Base-by-base conservation (phyloP, 1,139 yeast genomes). In the Yamadazyma diospyri region DNA sequence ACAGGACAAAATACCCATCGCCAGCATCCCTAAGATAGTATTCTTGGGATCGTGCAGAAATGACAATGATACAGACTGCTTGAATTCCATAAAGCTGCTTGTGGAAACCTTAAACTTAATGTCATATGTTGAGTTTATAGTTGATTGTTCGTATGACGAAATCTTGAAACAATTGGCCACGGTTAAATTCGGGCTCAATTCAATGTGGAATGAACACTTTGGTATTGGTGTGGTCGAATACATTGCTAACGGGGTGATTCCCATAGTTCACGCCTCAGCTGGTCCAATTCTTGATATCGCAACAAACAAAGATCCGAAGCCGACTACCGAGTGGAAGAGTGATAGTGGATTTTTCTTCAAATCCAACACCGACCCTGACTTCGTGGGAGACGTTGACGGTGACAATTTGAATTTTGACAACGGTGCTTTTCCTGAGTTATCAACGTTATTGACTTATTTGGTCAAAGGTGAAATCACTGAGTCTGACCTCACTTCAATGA, bases 121-220 rank as follows among this genome's bases (percentile, higher is more conserved):
- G 0, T 68, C 64, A 2, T 59, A 64, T 33, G 75, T 88, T 28
- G 76, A 77, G 31, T 84, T 92, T 47, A 70, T 80, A 3, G 72
- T 85, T 6, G 95, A 92, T 56, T 82, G 92, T 25, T 71, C 87
- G 5, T 86, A 87, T 63, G 69, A 64, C 2, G 72, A 69, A 17
- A 79, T 94, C 13, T 65, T 75, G 27, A 50, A 59, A 21, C 71
- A 74, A 41, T 64, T 94, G 28, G 51, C 66, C n/a, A 60, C 58
- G 6, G 76, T 89, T 2, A 76, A 79, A 24, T 80, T 76, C 47
- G 98, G 98, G 3, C 67, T 92, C 30, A 89, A 94, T 51, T 92
- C 96, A 17, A 94, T 94, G 99, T 94, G 98, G 98, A 92, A 94
- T 57, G 99, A 94, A 61, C 99, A 94, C 61, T 94, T 94, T 55